phyloP scores from a whole-genome alignment of 2,329 filamentous ascomycete genomes.

The Phialophora chinensis region DNA sequence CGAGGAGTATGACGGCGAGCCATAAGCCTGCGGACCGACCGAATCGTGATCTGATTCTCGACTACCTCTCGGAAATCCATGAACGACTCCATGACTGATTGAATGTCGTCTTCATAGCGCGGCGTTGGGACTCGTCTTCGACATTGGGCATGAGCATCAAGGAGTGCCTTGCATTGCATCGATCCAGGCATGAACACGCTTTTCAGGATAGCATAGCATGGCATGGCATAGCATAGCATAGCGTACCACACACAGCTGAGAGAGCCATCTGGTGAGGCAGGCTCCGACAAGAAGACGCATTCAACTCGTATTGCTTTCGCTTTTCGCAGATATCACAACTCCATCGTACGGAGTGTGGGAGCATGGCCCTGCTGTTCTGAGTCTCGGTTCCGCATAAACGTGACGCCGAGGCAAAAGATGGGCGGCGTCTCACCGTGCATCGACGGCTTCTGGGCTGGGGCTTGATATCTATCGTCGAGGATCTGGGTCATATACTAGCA shows the following conservation, averaged over 20 bases:
- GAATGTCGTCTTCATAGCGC: slow-evolving; percentile 22
- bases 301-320: background rate
- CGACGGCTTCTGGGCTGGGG: background rate
- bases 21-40: background rate
- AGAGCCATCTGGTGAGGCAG: background rate
- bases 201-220: slow-evolving; percentile 1
- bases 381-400: background rate
- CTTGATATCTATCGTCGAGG: background rate
- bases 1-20: slow-evolving; percentile 47
- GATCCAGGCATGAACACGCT: slow-evolving; percentile 1
- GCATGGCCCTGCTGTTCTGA: background rate
- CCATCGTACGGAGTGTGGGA: background rate
- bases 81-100: background rate
- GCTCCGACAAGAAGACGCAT: background rate
- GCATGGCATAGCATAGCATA: background rate
- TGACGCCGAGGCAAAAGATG: background rate
- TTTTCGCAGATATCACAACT: background rate
- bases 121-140: slow-evolving; percentile 24
- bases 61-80: background rate
- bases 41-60: background rate
- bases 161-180: slow-evolving; percentile 3
- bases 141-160: slow-evolving; percentile 9
- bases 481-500: background rate
- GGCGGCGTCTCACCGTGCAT: background rate
- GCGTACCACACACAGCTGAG: background rate